These are phyloP conservation scores for Capronia americana DNA, from an alignment of 2,329 filamentous ascomycete species.

Conservation along the genomic window DNA sequence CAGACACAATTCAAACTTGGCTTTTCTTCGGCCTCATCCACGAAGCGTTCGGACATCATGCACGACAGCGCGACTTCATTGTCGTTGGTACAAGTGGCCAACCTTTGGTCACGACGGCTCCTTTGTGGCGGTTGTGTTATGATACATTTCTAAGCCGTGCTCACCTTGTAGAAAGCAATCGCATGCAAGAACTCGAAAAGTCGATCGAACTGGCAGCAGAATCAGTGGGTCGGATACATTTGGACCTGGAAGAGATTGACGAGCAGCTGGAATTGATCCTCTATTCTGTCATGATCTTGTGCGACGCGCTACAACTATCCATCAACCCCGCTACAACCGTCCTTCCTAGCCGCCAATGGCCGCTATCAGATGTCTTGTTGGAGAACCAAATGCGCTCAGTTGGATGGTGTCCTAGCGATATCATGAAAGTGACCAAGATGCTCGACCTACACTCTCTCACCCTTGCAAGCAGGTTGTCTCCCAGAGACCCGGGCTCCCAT, in stretches of 20 bases:
- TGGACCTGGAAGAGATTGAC: conserved; percentile 1
- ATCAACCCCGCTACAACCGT: conserved; percentile 3
- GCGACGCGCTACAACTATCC: conserved; percentile 8
- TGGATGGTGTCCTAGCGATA: conserved; percentile 10
- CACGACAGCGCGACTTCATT: background rate
- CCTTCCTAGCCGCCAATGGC: conserved; percentile 9
- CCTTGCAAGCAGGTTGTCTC: conserved; percentile 6
- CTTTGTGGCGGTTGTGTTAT: background rate
- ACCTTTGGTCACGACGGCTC: background rate
- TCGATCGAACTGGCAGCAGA: conserved; percentile 12
- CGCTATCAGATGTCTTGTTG: conserved; percentile 1
- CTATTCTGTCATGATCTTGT: conserved; percentile 8
- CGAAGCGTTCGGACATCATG: conserved; percentile 2
- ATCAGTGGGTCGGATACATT: conserved; percentile 5
- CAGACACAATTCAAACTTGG: conserved; percentile 8
- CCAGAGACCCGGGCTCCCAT: conserved; percentile 4
- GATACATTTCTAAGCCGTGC: background rate
- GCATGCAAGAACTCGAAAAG: background rate
- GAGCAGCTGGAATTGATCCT: background rate
- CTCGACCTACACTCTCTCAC: conserved; percentile 11
- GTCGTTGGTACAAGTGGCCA: background rate
- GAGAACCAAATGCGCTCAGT: conserved; percentile 7
- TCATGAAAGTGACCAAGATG: conserved; percentile 9
- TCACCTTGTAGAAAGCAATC: background rate
- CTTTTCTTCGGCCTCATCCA: conserved; percentile 11